Base-by-base conservation (phyloP, 148 eudicot species). In the Salicornia ramosissima region DNA sequence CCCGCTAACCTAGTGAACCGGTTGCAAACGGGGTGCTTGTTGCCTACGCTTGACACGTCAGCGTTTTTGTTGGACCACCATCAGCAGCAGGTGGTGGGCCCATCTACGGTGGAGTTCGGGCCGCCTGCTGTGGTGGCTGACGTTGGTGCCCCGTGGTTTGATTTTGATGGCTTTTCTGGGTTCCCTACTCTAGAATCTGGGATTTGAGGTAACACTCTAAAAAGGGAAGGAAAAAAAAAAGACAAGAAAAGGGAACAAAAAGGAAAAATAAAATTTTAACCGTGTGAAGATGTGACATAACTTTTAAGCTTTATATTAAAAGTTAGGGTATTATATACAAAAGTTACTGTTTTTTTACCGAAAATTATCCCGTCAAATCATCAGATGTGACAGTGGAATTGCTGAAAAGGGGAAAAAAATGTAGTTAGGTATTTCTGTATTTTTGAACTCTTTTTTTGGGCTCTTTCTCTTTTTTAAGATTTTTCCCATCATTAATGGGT, bases 151-250 rank as follows among this genome's bases (percentile, higher is more conserved):
- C 70, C 79, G 2, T 81, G 71, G 42, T 49, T 78, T n/a, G 90
- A 80, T 57, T 86, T 87, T 65, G 89, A 88, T 74, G 75, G 87
- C 3, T 81, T 84, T 25, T 64, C 82, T 47, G 59, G 88, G 77
- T 92, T 87, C 66, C 97, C 97, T 11, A 92, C 96, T 2, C 82
- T 92, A 1, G 97, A 90, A 71, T 92, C 96, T 18, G 83, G 91
- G 85, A 84, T 30, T 60, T 57, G 40, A 36, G 40, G 40, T 36
- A 36, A 36, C 40, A 36, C 4, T 36, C 4, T 3, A 36, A 36
- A 30, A 26, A 25, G 15, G 28, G 15, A 46, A 15, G 19, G 19
- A 19, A 46, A 12, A 43, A 43, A 43, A 46, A 46, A 57, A 8
- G 4, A 5, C 14, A 12, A 10, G 7, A 60, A 60, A 33, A 6